Evolutionary conservation across 306 rosid genomes (phyloP).

Genomic region (Prinsepia uniflora): DNA sequence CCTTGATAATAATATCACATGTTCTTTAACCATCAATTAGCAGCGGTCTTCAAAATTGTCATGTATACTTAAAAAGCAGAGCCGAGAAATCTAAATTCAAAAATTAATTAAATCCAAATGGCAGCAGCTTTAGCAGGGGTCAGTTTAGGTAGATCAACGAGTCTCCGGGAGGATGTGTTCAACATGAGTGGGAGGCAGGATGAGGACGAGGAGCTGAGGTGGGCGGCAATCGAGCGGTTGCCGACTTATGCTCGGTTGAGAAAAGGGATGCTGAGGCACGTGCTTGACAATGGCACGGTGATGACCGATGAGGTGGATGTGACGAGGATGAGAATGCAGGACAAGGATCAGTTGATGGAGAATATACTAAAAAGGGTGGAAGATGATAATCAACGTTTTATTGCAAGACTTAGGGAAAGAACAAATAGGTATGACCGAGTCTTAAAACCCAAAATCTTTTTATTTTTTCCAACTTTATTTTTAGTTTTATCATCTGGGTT

Average conservation of each 20-base stretch:
- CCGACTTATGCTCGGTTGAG: constrained; percentile 76
- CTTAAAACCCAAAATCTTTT: not conserved
- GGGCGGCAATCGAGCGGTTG: constrained; percentile 89
- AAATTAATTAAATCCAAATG: constrained; percentile 22
- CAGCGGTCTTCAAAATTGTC: no score
- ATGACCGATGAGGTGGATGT: constrained; percentile 59
- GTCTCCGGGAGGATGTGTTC: constrained; percentile 48
- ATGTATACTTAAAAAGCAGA: no score
- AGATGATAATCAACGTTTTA: constrained; percentile 68
- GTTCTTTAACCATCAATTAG: no score
- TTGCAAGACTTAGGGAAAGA: constrained; percentile 51
- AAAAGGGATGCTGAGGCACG: constrained; percentile 53
- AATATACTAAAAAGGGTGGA: constrained; percentile 48
- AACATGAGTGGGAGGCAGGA: constrained; percentile 33
- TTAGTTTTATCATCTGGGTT: no score
- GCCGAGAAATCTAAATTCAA: not conserved
- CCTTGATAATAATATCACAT: no score
- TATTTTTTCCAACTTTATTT: not conserved
- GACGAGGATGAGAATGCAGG: constrained; percentile 40
- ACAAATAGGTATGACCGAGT: constrained; percentile 46
- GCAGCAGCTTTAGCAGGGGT: constrained; percentile 43
- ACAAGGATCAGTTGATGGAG: constrained; percentile 51
- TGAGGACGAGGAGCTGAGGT: constrained; percentile 62
- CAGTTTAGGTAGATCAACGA: constrained; percentile 38
- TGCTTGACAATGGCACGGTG: constrained; percentile 46